Evolutionary conservation across 345 rosid genomes (phyloP).

Genomic region (Pelargonium nanum): DNA sequence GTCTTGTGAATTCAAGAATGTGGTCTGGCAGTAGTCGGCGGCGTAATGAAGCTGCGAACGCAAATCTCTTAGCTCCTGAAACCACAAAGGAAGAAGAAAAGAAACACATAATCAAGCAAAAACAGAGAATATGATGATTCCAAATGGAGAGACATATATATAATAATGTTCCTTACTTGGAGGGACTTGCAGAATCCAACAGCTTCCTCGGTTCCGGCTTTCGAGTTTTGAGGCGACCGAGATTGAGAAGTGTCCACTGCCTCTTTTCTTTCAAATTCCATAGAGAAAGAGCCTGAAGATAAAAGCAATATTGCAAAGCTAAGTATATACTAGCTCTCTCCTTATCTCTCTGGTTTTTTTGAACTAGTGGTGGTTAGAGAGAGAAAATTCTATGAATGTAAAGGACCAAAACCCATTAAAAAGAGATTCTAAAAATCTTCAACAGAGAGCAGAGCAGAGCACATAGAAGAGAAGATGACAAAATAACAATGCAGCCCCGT

Average conservation of each 20-base stretch:
- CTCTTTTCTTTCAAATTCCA: slow-evolving; percentile 1
- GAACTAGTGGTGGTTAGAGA: slow-evolving; percentile 7
- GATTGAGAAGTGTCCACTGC: slow-evolving; percentile 19
- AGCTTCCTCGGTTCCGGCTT: slow-evolving; percentile 20
- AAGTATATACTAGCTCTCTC: no score
- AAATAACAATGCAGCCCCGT: slow-evolving; percentile 32
- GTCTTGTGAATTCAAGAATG: slow-evolving; percentile 35
- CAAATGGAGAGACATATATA: background rate
- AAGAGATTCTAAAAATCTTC: slow-evolving; percentile 6
- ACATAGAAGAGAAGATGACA: slow-evolving; percentile 23
- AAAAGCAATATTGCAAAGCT: no score
- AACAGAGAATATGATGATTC: background rate
- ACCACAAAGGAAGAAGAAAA: background rate
- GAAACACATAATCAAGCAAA: background rate
- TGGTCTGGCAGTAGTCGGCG: slow-evolving; percentile 48
- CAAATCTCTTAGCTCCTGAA: slow-evolving; percentile 61
- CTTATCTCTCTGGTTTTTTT: no score
- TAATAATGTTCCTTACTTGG: slow-evolving; percentile 18
- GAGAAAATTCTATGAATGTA: slow-evolving; percentile 9
- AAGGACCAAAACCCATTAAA: slow-evolving; percentile 7
- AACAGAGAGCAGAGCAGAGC: background rate
- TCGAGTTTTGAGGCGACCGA: slow-evolving; percentile 9
- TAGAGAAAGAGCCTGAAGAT: background rate
- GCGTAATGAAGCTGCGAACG: slow-evolving; percentile 61
- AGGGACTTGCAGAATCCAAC: slow-evolving; percentile 45